A percentile compares a stretch with the other conserved stretches of the same genome.
These are phyloP conservation scores for Diutina siamensis DNA, from an alignment of 1,139 yeast genomes.

Conservation along the genomic window DNA sequence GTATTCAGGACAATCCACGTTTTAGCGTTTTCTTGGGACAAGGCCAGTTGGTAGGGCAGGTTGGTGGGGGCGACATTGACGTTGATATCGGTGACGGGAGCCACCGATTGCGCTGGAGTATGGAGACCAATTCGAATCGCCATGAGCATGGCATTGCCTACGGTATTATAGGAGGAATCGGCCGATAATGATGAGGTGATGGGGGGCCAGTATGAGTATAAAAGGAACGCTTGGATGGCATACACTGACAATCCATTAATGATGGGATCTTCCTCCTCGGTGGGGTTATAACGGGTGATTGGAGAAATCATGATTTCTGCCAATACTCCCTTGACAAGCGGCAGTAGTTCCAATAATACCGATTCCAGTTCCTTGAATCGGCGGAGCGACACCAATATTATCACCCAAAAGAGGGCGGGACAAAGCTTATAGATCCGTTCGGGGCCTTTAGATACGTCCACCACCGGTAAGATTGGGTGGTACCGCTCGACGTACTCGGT, in stretches of 20 bases:
- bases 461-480: constrained; percentile 81
- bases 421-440: constrained; percentile 67
- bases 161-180: constrained; percentile 90
- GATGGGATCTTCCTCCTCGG: constrained; percentile 65
- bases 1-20: constrained; percentile 94
- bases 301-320: constrained; percentile 89
- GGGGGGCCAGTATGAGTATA: constrained; percentile 94
- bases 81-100: constrained; percentile 8
- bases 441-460: constrained; percentile 72
- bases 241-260: constrained; percentile 87
- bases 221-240: constrained; percentile 83
- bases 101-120: constrained; percentile 42
- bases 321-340: constrained; percentile 59
- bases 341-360: constrained; percentile 46
- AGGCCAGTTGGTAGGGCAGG: constrained; percentile 19
- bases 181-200: constrained; percentile 88
- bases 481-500: constrained; percentile 62
- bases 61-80: constrained; percentile 8
- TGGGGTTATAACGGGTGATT: constrained; percentile 69
- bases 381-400: constrained; percentile 73
- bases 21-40: constrained; percentile 65
- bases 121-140: constrained; percentile 89
- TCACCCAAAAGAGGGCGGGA: constrained; percentile 90
- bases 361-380: constrained; percentile 33
- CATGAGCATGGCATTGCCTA: constrained; percentile 83